Base-by-base conservation (phyloP, 164 flowering plant species). In the Aristolochia contorta region DNA sequence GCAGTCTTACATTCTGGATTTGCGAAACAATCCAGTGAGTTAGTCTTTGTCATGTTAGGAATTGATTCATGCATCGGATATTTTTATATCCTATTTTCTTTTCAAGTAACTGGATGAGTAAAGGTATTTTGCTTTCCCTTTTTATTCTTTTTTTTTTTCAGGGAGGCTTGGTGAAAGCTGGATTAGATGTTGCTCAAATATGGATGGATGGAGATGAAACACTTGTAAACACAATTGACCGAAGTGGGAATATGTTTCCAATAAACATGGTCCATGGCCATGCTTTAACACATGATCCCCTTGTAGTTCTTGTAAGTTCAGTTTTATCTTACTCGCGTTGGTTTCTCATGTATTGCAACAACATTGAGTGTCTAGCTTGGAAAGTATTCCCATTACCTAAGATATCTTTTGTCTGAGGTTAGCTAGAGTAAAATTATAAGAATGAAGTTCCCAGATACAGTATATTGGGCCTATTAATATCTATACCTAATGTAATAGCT, bases 121-220 rank as follows among this genome's bases (percentile, higher is more conserved):
- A 37, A 37, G 3, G 43, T 37, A 10, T 46, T 33, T 54, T 13
- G 19, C 0, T 56, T 54, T 47, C 12, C 9, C n/a, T 41, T 49
- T 7, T 1, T 27, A 14, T 50, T 41, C 52, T 22, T 48, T 41
- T 59, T 20, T 22, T 68, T 24, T 55, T 68, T 53, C 74, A 93
- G 97, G 98, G 98, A 0, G 99, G 97, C 15, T 62, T 93, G 73
- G 97, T 93, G 22, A 90, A 74, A 76, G 90, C 87, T 41, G 99
- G 99, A 51, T 81, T 93, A 43, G 99, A 93, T 75, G 96, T 90
- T 73, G 96, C 99, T 49, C 94, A 86, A 67, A 84, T 93, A 53
- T 93, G 99, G 94, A 78, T 93, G n/a, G 96, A 90, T 73, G 99
- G 99, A 32, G 81, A 88, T 70, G 97, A 89, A 80, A 93, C 96